phyloP scores from a whole-genome alignment of 805 yeast species.

The Dipodascopsis tothii region DNA sequence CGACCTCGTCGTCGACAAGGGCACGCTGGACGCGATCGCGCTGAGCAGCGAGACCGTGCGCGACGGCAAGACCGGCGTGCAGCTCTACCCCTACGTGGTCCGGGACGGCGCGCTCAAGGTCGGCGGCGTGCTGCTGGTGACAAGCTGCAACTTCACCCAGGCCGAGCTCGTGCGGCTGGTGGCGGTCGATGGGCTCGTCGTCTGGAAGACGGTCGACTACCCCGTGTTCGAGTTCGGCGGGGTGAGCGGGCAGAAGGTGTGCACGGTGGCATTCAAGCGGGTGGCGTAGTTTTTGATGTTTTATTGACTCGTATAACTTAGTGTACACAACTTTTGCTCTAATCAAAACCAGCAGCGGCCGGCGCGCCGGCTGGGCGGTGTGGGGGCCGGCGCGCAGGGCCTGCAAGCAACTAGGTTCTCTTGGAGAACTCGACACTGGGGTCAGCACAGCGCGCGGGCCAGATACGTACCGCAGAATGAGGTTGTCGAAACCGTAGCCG shows the following conservation, averaged over 20 bases:
- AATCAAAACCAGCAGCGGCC: neutral
- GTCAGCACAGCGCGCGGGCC: constrained; percentile 18
- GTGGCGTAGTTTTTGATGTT: constrained; percentile 1
- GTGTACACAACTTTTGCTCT: neutral
- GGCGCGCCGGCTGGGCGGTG: too few species aligned
- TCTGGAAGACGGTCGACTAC: constrained; percentile 63
- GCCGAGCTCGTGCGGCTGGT: constrained; percentile 56
- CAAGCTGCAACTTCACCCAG: constrained; percentile 91
- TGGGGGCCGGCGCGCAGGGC: too few species aligned
- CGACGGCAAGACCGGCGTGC: constrained; percentile 33
- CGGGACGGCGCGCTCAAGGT: constrained; percentile 43
- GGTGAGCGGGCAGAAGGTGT: constrained; percentile 74
- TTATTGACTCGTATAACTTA: neutral
- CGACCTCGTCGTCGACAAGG: constrained; percentile 83
- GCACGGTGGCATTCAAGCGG: constrained; percentile 64
- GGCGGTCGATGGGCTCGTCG: constrained; percentile 41
- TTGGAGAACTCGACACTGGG: constrained; percentile 37
- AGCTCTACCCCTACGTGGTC: constrained; percentile 56
- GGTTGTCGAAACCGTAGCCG: constrained; percentile 86
- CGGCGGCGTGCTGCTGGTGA: constrained; percentile 60
- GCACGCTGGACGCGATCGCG: constrained; percentile 95
- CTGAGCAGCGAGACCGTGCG: constrained; percentile 51
- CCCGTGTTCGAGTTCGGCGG: constrained; percentile 90
- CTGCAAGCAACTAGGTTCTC: too few species aligned
- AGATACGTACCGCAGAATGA: constrained; percentile 57